A percentile compares a stretch with the other conserved stretches of the same genome.
These are phyloP conservation scores for Aspergillus nidulans DNA, from an alignment of 495 filamentous ascomycete species.

Conservation along the genomic window DNA sequence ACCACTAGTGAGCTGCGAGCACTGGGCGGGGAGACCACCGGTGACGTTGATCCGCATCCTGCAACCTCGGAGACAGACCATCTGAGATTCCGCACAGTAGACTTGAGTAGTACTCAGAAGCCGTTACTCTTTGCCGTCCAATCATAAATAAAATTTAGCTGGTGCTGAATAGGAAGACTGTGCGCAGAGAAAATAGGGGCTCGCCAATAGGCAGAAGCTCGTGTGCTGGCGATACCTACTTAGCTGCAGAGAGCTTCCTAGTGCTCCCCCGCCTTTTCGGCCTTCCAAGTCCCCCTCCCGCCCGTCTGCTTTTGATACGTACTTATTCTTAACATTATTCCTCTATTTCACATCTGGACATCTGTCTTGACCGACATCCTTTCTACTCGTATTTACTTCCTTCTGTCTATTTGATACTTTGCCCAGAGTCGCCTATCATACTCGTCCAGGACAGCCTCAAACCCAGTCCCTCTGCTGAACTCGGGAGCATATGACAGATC, in stretches of 20 bases:
- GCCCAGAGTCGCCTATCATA: background rate
- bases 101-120: background rate
- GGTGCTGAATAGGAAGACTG: background rate
- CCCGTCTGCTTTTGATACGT: background rate
- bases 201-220: background rate
- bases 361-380: constrained; percentile 12
- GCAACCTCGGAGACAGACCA: background rate
- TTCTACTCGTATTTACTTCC: constrained; percentile 9
- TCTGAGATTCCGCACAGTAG: background rate
- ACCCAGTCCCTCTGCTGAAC: background rate
- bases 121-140: background rate
- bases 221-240: background rate
- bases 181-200: background rate
- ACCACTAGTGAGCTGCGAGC: background rate
- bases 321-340: background rate
- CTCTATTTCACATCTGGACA: constrained; percentile 2
- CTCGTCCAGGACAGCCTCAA: background rate
- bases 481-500: background rate
- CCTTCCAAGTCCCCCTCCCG: background rate
- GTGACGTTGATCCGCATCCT: constrained; percentile 14
- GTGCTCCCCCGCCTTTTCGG: constrained; percentile 18
- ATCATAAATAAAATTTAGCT: background rate
- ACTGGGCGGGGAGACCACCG: background rate
- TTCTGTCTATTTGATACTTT: constrained; percentile 8
- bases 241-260: constrained; percentile 2